A percentile compares a stretch with the other conserved stretches of the same genome.
Conservation (phyloP, 176 grass and related monocot genomes). For the Phragmites australis region DNA sequence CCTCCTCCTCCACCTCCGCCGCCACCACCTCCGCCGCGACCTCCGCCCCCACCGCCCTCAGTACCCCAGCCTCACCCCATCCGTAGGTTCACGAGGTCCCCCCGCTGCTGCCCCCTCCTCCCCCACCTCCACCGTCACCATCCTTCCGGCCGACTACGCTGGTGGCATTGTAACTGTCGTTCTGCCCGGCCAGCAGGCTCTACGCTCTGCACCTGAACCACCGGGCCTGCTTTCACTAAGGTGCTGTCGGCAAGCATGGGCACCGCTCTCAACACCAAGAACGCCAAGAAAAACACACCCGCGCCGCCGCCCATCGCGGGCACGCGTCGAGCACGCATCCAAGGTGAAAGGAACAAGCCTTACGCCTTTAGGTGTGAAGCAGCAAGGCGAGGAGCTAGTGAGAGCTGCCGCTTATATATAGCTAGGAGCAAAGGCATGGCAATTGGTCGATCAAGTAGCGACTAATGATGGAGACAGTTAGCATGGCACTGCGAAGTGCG, state of each 20-base stretch:
- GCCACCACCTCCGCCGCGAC: background rate
- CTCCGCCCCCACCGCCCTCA: constrained; percentile 33
- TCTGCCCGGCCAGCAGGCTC: background rate
- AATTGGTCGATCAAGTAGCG: too few species aligned
- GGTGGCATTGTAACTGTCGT: constrained; percentile 17
- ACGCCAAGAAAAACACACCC: background rate
- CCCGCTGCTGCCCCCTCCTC: constrained; percentile 25
- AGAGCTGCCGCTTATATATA: constrained; percentile 3
- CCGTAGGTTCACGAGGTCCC: constrained; percentile 35
- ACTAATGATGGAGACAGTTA: too few species aligned
- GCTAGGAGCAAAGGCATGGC: too few species aligned
- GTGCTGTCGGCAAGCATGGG: background rate
- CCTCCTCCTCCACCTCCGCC: too few species aligned
- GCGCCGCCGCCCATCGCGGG: background rate
- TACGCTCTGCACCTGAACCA: constrained; percentile 23
- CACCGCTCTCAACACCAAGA: constrained; percentile 3
- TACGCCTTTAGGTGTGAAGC: background rate
- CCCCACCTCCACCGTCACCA: constrained; percentile 40
- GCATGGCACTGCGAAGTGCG: too few species aligned
- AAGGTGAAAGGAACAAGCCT: background rate
- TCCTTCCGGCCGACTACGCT: constrained; percentile 23
- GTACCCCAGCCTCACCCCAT: constrained; percentile 45
- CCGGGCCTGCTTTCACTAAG: background rate
- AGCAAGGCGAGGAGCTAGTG: background rate
- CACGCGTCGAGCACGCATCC: background rate